A percentile compares a stretch with the other conserved stretches of the same genome.
Conservation (phyloP, 371 early-diverging fungal species). For the Rhizopus sp. region DNA sequence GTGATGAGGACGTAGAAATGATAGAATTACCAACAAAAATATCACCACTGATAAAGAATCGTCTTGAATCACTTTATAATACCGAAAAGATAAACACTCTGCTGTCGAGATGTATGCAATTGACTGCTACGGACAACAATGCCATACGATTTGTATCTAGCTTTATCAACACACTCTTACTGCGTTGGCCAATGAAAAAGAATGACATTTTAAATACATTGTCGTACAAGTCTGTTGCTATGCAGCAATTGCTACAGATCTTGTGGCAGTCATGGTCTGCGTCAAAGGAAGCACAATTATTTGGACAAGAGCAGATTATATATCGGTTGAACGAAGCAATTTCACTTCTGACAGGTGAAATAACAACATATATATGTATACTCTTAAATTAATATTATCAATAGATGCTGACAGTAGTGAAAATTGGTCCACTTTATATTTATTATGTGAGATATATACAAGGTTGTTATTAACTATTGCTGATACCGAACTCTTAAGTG, state of each 20-base stretch:
- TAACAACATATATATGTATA: too few species aligned
- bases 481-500: conserved; percentile 75
- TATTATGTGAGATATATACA: conserved; percentile 75
- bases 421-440: conserved; percentile 59
- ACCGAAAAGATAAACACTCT: conserved; percentile 48
- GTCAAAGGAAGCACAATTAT: conserved; percentile 15
- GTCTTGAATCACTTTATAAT: conserved; percentile 51
- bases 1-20: conserved; percentile 45
- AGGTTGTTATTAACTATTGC: conserved; percentile 77
- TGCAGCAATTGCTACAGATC: conserved; percentile 21
- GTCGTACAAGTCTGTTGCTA: conserved; percentile 40
- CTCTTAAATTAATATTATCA: not conserved
- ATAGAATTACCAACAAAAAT: conserved; percentile 14
- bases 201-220: conserved; percentile 54
- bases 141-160: conserved; percentile 38
- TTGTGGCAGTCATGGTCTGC: conserved; percentile 38
- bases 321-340: conserved; percentile 1
- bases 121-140: conserved; percentile 8
- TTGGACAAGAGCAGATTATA: conserved; percentile 19
- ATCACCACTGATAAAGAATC: conserved; percentile 42
- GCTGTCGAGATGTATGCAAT: conserved; percentile 37
- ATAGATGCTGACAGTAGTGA: not conserved
- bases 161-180: conserved; percentile 59
- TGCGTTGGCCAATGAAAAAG: conserved; percentile 61
- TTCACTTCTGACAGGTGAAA: not conserved